Base-by-base conservation (phyloP, 192 early-diverging fungal species). In the Coemansia sp. region DNA sequence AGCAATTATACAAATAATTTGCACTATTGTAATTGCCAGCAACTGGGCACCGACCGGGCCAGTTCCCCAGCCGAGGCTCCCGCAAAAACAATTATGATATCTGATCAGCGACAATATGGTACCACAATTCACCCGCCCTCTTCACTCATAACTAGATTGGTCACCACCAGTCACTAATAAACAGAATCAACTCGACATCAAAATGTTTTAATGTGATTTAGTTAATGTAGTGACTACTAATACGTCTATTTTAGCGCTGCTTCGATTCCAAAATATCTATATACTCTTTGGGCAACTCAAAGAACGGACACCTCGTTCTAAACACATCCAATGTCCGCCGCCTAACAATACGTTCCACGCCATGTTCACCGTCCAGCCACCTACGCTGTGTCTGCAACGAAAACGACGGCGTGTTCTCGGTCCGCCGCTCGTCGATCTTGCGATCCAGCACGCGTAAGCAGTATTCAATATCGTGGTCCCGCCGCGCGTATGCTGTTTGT, bases 261-360 rank as follows among this genome's bases (percentile, higher is more conserved):
- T 60, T 44, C 60, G 69, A 71, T 51, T 78, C 74, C 59, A 83
- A 65, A 51, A 81, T 75, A 36, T 76, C 69, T 44, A 72, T 69
- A 60, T 85, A 81, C 59, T 87, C 82, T 71, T 9, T n/a, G 3
- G 74, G 74, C 20, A 71, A 38, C 42, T 77, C 83, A 68, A 88
- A 86, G 11, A 87, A 72, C 48, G 82, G 83, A 62, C 90, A 92
- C 61, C 87, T 85, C 31, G 81, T 79, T 55, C 75, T 84, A 64
- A 92, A 89, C 17, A 89, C 86, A 66, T 85, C 83, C 47, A 90
- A 56, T 23, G 84, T 86, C 25, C 89, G 87, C 31, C 80, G 82
- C 15, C 86, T 78, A 2, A 92, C 86, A 74, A 90, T 90, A 20
- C 85, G 84, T 61, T 92, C 90, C 0, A 92, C 89, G 8, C 75